A percentile compares a stretch with the other conserved stretches of the same genome.
Evolutionary conservation across 176 grass and related monocot genomes (phyloP).

Genomic region (Triticum timopheevii): DNA sequence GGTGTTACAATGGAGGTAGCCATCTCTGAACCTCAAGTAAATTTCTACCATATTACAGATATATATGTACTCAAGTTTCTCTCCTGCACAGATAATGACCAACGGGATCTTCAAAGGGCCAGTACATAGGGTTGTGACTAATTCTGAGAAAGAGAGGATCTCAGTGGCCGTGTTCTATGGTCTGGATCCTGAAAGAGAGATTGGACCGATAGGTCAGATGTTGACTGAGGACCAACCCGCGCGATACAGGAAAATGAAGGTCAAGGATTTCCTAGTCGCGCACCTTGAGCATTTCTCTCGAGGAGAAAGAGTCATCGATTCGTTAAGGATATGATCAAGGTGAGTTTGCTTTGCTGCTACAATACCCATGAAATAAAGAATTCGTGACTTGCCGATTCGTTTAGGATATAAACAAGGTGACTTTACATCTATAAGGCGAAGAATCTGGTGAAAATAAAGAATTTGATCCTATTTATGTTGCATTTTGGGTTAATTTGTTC

Average conservation of each 20-base stretch:
- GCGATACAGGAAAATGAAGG: constrained; percentile 8
- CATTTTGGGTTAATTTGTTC: background rate
- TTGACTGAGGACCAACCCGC: background rate
- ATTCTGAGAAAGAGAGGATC: constrained; percentile 17
- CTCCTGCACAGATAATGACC: constrained; percentile 38
- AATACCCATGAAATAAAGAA: background rate
- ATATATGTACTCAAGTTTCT: background rate
- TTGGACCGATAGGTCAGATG: constrained; percentile 1
- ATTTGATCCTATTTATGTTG: background rate
- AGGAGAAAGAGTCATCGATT: background rate
- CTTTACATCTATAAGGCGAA: background rate
- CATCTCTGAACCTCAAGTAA: background rate
- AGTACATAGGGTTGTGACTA: constrained; percentile 50
- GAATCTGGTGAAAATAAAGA: background rate
- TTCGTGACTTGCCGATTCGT: background rate
- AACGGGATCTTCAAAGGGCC: constrained; percentile 47
- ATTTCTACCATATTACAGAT: background rate
- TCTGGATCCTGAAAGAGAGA: background rate
- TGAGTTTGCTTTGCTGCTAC: background rate
- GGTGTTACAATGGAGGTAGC: constrained; percentile 51
- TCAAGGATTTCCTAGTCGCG: constrained; percentile 2
- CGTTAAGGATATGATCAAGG: background rate
- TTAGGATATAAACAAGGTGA: background rate
- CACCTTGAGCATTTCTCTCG: constrained; percentile 2
- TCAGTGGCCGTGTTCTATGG: constrained; percentile 9